These are phyloP conservation scores for Gaeumannomyces sp. DNA, from an alignment of 2,329 filamentous ascomycete species.

Conservation along the genomic window DNA sequence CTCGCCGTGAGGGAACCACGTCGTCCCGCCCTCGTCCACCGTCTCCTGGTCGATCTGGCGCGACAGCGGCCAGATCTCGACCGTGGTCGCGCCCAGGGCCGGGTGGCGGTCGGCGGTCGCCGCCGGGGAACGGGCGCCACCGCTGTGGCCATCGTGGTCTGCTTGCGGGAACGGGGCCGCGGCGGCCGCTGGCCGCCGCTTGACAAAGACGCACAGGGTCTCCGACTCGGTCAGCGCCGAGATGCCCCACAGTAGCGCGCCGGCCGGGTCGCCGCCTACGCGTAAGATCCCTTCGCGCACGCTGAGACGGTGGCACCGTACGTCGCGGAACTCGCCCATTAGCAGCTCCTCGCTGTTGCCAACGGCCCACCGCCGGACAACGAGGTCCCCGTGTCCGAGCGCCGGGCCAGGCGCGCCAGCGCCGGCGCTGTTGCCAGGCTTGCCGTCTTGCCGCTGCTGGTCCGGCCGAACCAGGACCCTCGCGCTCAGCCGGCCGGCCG, in stretches of 20 bases:
- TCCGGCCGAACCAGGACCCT: not conserved
- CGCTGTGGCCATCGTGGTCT: not conserved
- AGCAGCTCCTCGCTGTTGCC: slow-evolving; percentile 10
- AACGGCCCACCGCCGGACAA: slow-evolving; percentile 6
- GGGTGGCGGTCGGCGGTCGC: not conserved
- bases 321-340: slow-evolving; percentile 4
- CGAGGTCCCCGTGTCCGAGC: slow-evolving; percentile 7
- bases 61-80: slow-evolving; percentile 8
- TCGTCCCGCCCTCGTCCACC: slow-evolving; percentile 6
- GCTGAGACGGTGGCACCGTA: not conserved
- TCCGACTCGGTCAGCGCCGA: slow-evolving; percentile 9
- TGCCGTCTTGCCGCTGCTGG: not conserved
- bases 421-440: not conserved
- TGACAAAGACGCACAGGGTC: slow-evolving; percentile 7
- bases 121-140: not conserved
- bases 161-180: not conserved
- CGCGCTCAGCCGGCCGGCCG: not conserved
- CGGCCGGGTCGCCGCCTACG: not conserved
- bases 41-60: slow-evolving; percentile 2
- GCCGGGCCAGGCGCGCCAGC: not conserved
- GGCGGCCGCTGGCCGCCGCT: not conserved
- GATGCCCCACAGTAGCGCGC: slow-evolving; percentile 6
- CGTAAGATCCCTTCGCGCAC: slow-evolving; percentile 6
- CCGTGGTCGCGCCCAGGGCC: slow-evolving; percentile 1
- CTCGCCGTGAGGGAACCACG: slow-evolving; percentile 5